phyloP scores from a whole-genome alignment of 352 stramenopile genomes.

The Aphanomyces invadans region DNA sequence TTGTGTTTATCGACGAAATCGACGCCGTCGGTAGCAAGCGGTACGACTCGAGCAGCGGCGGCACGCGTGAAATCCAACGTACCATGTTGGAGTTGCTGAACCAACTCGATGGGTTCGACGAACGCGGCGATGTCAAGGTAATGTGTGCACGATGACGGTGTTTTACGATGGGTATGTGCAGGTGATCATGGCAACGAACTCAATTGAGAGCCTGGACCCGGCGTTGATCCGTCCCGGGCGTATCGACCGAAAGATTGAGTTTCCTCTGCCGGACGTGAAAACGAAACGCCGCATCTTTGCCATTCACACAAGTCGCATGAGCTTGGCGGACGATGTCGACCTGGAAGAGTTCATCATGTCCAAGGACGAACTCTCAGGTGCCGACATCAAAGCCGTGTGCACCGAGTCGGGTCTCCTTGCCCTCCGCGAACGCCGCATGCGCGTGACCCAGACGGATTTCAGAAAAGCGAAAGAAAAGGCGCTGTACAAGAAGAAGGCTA shows the following conservation, averaged over 20 bases:
- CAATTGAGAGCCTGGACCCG: constrained; percentile 98
- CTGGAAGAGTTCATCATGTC: constrained; percentile 99
- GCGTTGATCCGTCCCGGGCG: constrained; percentile 98
- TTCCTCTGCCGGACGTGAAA: constrained; percentile 98
- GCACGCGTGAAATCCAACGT: constrained; percentile 98
- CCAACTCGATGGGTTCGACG: constrained; percentile 99
- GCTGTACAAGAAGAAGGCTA: constrained; percentile 99
- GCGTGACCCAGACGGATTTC: constrained; percentile 99
- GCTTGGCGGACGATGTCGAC: constrained; percentile 96
- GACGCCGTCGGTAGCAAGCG: constrained; percentile 99
- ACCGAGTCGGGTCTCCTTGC: constrained; percentile 99
- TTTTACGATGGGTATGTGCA: neutral
- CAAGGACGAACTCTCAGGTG: constrained; percentile 99
- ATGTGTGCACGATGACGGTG: neutral
- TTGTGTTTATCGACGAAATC: constrained; percentile 99
- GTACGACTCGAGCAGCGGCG: constrained; percentile 97
- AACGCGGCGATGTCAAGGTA: constrained; percentile 98
- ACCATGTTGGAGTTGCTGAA: constrained; percentile 99
- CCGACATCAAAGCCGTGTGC: constrained; percentile 99
- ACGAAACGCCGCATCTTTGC: constrained; percentile 99
- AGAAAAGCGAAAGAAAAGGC: constrained; percentile 99
- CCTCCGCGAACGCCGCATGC: constrained; percentile 98
- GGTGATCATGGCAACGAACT: constrained; percentile 99
- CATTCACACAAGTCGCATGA: constrained; percentile 99
- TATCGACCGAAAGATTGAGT: constrained; percentile 99